phyloP scores from a whole-genome alignment of 2,329 filamentous ascomycete species.

The Trichoderma hamatum region DNA sequence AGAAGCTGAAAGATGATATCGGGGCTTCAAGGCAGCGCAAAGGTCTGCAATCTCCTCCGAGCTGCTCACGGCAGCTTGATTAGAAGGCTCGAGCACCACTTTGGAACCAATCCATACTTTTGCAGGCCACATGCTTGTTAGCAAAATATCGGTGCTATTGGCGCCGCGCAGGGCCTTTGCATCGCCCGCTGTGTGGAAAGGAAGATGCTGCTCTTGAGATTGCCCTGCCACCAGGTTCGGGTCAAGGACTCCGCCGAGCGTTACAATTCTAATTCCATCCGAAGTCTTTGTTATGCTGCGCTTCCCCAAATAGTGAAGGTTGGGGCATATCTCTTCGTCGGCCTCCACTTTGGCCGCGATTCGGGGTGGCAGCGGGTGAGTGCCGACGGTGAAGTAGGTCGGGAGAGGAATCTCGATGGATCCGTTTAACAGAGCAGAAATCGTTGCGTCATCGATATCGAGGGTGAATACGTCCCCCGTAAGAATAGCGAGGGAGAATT shows the following conservation, averaged over 20 bases:
- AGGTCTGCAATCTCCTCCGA: conserved; percentile 77
- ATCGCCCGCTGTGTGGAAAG: conserved; percentile 77
- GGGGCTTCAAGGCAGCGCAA: conserved; percentile 78
- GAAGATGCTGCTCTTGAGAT: conserved; percentile 73
- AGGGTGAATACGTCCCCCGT: conserved; percentile 79
- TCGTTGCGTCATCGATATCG: conserved; percentile 56
- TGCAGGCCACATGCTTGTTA: conserved; percentile 86
- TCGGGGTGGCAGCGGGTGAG: conserved; percentile 66
- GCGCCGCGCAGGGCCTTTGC: conserved; percentile 75
- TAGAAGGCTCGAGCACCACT: conserved; percentile 57
- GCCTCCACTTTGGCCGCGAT: conserved; percentile 75
- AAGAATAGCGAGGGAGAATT: conserved; percentile 82
- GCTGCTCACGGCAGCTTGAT: conserved; percentile 53
- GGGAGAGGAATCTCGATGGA: conserved; percentile 74
- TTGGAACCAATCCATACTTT: conserved; percentile 71
- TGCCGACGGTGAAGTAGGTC: conserved; percentile 88
- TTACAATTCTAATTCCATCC: conserved; percentile 85
- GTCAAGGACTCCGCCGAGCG: conserved; percentile 76
- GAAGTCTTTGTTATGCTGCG: conserved; percentile 85
- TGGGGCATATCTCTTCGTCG: conserved; percentile 79
- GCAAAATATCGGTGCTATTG: conserved; percentile 79
- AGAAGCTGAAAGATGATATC: conserved; percentile 83
- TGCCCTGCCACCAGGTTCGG: conserved; percentile 61
- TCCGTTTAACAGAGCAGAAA: conserved; percentile 71
- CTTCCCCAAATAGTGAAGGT: conserved; percentile 87